phyloP scores from a whole-genome alignment of 2,329 filamentous ascomycete species.

The Mycocentrospora acerina region DNA sequence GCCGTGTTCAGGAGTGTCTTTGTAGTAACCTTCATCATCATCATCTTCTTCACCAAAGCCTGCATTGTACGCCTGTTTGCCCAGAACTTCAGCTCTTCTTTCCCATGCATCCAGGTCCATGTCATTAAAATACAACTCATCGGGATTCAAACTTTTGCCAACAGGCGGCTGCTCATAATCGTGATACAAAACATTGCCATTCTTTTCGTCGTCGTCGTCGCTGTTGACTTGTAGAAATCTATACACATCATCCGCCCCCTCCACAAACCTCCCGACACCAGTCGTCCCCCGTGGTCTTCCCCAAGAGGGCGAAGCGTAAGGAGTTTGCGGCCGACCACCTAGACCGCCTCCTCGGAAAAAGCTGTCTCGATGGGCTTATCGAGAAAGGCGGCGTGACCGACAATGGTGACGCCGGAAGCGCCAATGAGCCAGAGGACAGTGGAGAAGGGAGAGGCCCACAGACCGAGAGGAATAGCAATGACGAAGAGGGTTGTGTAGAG shows the following conservation, averaged over 20 bases:
- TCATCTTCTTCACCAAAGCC: conserved; percentile 55
- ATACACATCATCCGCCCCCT: conserved; percentile 48
- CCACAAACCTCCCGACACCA: conserved; percentile 52
- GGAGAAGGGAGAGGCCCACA: conserved; percentile 80
- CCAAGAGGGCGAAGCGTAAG: conserved; percentile 85
- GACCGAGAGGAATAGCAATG: conserved; percentile 78
- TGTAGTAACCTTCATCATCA: conserved; percentile 52
- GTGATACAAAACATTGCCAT: conserved; percentile 47
- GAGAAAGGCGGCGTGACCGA: conserved; percentile 93
- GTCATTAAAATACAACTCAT: conserved; percentile 53
- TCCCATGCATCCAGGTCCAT: conserved; percentile 48
- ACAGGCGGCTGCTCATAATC: conserved; percentile 35
- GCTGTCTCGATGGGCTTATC: conserved; percentile 99
- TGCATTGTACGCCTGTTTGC: conserved; percentile 52
- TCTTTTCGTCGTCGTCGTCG: conserved; percentile 51
- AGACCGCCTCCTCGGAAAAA: conserved; percentile 99
- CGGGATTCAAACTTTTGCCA: conserved; percentile 42
- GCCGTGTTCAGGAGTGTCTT: conserved; percentile 44
- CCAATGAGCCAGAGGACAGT: conserved; percentile 95
- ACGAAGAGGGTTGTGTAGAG: conserved; percentile 87
- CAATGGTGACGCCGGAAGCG: conserved; percentile 87
- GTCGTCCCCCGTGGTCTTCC: conserved; percentile 91
- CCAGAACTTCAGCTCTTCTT: conserved; percentile 46
- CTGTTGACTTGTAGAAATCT: conserved; percentile 68
- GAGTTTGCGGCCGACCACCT: conserved; percentile 99